Evolutionary conservation across 2,329 filamentous ascomycete species (phyloP).

Genomic region (Hymenoscyphus infarciens): DNA sequence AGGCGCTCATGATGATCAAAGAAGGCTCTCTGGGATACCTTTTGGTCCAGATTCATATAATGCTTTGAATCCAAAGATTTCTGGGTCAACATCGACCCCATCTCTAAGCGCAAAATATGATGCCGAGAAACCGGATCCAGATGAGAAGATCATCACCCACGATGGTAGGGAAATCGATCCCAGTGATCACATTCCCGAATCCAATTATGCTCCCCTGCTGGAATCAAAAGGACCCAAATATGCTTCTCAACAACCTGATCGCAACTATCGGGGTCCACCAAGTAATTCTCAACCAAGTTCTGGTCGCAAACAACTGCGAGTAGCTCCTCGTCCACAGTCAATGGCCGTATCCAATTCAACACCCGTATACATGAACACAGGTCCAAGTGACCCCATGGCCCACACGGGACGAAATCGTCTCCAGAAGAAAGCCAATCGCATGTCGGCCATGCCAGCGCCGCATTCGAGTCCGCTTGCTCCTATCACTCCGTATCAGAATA

Average conservation of each 20-base stretch:
- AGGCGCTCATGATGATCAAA: conserved; percentile 33
- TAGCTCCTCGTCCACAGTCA: conserved; percentile 49
- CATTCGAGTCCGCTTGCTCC: conserved; percentile 32
- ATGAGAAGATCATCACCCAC: conserved; percentile 70
- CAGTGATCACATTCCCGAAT: conserved; percentile 72
- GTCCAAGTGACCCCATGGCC: conserved; percentile 37
- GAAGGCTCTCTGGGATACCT: conserved; percentile 58
- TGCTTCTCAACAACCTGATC: conserved; percentile 35
- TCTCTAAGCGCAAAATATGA: conserved; percentile 33
- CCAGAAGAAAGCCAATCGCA: conserved; percentile 54
- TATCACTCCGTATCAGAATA: conserved; percentile 32
- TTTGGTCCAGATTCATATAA: conserved; percentile 77
- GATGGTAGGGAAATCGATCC: conserved; percentile 77
- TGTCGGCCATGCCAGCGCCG: conserved; percentile 28
- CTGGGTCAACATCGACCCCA: conserved; percentile 35
- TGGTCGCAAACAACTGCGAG: conserved; percentile 50
- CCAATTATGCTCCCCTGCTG: conserved; percentile 34
- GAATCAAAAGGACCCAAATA: conserved; percentile 48
- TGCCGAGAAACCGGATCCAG: conserved; percentile 43
- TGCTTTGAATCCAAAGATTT: conserved; percentile 57
- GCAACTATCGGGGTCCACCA: conserved; percentile 43
- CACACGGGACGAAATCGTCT: conserved; percentile 53
- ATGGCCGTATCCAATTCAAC: conserved; percentile 32
- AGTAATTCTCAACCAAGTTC: conserved; percentile 50
- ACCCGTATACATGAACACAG: conserved; percentile 30